Conservation (phyloP, 108 stramenopile species). For the Pseudonitzschia pungens region DNA sequence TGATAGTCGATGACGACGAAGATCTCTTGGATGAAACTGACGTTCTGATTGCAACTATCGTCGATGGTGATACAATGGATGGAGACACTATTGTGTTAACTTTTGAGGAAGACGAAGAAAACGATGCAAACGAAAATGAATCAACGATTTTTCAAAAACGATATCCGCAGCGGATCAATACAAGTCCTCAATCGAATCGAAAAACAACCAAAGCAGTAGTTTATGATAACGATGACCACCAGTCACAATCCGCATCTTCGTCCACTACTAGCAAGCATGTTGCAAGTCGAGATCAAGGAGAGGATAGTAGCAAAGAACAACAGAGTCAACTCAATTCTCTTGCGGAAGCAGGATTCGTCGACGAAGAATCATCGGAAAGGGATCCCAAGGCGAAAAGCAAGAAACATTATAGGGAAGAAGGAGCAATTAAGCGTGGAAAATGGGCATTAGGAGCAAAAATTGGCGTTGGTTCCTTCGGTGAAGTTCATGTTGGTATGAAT, state of each 20-base stretch:
- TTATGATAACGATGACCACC: neutral
- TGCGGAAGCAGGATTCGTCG: neutral
- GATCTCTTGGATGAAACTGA: slow-evolving; percentile 25
- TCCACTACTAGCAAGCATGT: neutral
- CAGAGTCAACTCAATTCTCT: neutral
- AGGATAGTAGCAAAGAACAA: neutral
- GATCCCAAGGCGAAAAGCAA: slow-evolving; percentile 2
- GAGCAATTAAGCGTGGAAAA: slow-evolving; percentile 65
- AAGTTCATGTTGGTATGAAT: slow-evolving; percentile 95
- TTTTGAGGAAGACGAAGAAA: slow-evolving; percentile 8
- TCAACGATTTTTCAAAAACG: neutral
- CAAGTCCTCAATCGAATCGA: neutral
- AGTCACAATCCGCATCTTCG: neutral
- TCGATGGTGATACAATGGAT: slow-evolving; percentile 22
- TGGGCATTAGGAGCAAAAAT: slow-evolving; percentile 91
- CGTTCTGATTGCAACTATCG: slow-evolving; percentile 33
- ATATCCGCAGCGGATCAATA: neutral
- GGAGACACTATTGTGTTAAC: neutral
- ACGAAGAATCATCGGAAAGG: neutral
- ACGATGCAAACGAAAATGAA: neutral
- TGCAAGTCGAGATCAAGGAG: neutral
- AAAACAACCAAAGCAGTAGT: neutral
- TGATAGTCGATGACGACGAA: slow-evolving; percentile 35
- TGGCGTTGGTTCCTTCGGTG: slow-evolving; percentile 92
- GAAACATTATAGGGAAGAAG: slow-evolving; percentile 26